These are phyloP conservation scores for Porcisia deanei DNA, from an alignment of 208 protist genomes.

Conservation along the genomic window DNA sequence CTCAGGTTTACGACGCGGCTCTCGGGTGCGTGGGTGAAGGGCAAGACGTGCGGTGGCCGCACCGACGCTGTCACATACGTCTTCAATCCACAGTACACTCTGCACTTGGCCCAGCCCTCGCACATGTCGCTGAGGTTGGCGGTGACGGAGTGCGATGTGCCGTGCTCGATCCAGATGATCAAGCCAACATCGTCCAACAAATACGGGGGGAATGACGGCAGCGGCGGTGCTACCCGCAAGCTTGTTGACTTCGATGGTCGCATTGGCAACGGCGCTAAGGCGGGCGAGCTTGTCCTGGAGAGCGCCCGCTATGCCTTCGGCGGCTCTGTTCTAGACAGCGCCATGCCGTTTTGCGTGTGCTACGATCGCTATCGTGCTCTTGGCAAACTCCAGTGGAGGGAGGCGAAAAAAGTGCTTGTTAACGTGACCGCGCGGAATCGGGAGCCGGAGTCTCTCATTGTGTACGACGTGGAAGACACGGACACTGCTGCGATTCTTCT, in stretches of 20 bases:
- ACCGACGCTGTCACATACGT: conserved; percentile 60
- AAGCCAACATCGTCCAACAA: conserved; percentile 34
- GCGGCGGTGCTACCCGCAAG: conserved; percentile 6
- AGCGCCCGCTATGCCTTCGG: conserved; percentile 59
- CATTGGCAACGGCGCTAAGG: conserved; percentile 42
- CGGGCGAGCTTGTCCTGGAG: conserved; percentile 53
- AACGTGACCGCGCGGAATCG: conserved; percentile 16
- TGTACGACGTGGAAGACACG: conserved; percentile 42
- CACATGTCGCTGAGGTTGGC: conserved; percentile 59
- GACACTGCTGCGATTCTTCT: conserved; percentile 44
- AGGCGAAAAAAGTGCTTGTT: conserved; percentile 41
- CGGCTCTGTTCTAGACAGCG: conserved; percentile 68
- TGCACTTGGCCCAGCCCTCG: conserved; percentile 56
- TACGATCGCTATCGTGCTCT: conserved; percentile 56
- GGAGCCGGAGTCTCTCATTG: conserved; percentile 20
- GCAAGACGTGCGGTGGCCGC: conserved; percentile 73
- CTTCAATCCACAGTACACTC: conserved; percentile 75
- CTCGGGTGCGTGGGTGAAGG: conserved; percentile 64
- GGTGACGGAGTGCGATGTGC: conserved; percentile 32
- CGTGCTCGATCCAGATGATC: conserved; percentile 45
- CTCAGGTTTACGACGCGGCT: conserved; percentile 47
- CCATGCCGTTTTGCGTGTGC: conserved; percentile 51
- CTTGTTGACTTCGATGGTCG: conserved; percentile 37
- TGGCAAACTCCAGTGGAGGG: conserved; percentile 39
- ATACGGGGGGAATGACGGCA: conserved; percentile 11